Evolutionary conservation across 2,329 filamentous ascomycete genomes (phyloP).

Genomic region (Epichloe uncinata): DNA sequence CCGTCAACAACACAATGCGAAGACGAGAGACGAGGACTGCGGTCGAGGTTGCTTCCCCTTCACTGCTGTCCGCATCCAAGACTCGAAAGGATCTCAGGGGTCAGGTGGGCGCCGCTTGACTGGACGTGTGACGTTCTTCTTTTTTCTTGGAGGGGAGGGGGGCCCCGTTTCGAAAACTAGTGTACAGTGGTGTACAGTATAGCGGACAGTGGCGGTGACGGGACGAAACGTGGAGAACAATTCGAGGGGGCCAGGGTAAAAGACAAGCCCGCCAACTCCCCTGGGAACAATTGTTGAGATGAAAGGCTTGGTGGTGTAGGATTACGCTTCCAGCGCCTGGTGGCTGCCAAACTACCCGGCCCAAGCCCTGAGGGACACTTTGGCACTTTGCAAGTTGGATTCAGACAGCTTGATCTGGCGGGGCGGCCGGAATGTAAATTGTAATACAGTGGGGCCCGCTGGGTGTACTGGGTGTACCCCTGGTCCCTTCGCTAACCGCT

Average conservation of each 20-base stretch:
- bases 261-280: too few species aligned
- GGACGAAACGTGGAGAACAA: background rate
- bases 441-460: too few species aligned
- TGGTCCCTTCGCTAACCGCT: background rate
- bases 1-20: constrained; percentile 2
- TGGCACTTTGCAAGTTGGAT: too few species aligned
- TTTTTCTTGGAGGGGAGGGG: background rate
- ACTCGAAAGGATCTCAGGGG: constrained; percentile 7
- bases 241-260: too few species aligned
- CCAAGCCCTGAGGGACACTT: too few species aligned
- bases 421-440: too few species aligned
- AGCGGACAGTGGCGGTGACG: constrained; percentile 1
- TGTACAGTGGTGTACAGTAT: background rate
- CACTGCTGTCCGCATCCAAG: constrained; percentile 16
- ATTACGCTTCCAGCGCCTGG: too few species aligned
- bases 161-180: constrained; percentile 4
- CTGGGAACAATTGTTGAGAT: too few species aligned
- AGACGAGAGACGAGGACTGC: constrained; percentile 5
- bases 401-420: too few species aligned
- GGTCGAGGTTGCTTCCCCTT: background rate
- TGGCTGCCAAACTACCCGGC: too few species aligned
- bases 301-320: too few species aligned
- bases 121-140: constrained; percentile 2
- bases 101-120: constrained; percentile 12
- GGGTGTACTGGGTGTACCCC: background rate